Conservation (phyloP, 441 rosid species). For the Adansonia grandidieri region DNA sequence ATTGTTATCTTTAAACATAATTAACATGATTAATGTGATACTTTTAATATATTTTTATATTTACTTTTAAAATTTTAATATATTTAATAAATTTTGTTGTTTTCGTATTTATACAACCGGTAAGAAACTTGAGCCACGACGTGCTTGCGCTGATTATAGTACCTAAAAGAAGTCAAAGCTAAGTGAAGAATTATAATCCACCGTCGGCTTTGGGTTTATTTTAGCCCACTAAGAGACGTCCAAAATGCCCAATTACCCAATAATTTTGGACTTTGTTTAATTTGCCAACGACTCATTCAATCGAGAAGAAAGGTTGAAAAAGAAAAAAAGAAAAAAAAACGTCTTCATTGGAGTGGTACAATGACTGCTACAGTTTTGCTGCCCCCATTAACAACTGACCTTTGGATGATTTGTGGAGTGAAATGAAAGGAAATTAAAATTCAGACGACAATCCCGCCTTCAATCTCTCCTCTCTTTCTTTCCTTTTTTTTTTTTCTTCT, state of each 20-base stretch:
- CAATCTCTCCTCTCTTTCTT: constrained; percentile 14
- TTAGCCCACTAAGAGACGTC: neutral
- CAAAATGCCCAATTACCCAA: neutral
- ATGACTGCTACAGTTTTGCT: neutral
- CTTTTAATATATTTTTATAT: too few species aligned
- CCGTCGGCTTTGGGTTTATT: neutral
- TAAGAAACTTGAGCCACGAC: too few species aligned
- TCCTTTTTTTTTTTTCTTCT: neutral
- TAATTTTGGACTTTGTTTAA: neutral
- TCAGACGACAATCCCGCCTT: constrained; percentile 33
- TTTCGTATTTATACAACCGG: too few species aligned
- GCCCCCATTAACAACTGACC: too few species aligned
- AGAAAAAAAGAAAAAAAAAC: neutral
- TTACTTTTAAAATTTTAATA: too few species aligned
- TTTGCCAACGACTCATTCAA: neutral
- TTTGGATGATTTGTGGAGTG: neutral
- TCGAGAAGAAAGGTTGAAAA: neutral
- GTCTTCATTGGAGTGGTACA: neutral
- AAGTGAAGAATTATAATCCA: neutral
- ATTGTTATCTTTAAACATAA: too few species aligned
- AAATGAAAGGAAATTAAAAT: constrained; percentile 6
- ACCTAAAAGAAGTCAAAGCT: too few species aligned
- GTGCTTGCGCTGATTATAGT: too few species aligned
- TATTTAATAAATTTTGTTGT: too few species aligned
- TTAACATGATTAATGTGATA: too few species aligned